These are phyloP conservation scores for Podosphaera xanthii DNA, from an alignment of 2,329 filamentous ascomycete genomes.

Conservation along the genomic window DNA sequence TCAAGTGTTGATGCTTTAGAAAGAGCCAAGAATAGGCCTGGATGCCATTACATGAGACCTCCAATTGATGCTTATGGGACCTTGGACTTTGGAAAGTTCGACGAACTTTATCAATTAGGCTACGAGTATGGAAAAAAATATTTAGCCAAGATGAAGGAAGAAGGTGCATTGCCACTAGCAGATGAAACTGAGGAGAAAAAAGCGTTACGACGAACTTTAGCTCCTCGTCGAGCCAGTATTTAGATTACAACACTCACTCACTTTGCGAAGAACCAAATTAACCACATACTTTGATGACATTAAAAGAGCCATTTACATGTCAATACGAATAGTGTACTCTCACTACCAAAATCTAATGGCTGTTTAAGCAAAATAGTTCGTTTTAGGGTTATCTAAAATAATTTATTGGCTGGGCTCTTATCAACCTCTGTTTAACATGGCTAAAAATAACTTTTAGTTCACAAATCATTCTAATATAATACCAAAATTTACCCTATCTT, in stretches of 20 bases:
- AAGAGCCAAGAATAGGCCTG: constrained; percentile 70
- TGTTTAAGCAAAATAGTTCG: too few relatives aligned
- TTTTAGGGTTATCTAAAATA: too few relatives aligned
- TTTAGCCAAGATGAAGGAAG: constrained; percentile 49
- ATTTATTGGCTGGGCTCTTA: too few relatives aligned
- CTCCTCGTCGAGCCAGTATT: constrained; percentile 57
- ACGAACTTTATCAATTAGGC: constrained; percentile 82
- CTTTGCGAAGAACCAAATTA: not conserved
- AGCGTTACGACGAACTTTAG: constrained; percentile 55
- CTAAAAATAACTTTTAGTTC: too few relatives aligned
- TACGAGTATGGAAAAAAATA: constrained; percentile 71
- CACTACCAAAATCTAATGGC: too few relatives aligned
- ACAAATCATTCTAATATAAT: too few relatives aligned
- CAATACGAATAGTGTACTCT: too few relatives aligned
- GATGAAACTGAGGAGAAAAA: constrained; percentile 59
- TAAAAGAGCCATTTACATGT: too few relatives aligned
- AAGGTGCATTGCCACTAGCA: constrained; percentile 48
- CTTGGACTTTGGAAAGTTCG: constrained; percentile 89
- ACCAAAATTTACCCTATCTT: too few relatives aligned
- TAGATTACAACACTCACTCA: constrained; percentile 14
- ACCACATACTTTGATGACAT: too few relatives aligned
- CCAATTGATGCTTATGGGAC: constrained; percentile 87
- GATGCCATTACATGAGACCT: constrained; percentile 89
- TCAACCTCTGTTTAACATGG: too few relatives aligned
- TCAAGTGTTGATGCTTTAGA: constrained; percentile 87